These are phyloP conservation scores for Cephalotrichum gorgonifer DNA, from an alignment of 2,329 filamentous ascomycete species.

Conservation along the genomic window DNA sequence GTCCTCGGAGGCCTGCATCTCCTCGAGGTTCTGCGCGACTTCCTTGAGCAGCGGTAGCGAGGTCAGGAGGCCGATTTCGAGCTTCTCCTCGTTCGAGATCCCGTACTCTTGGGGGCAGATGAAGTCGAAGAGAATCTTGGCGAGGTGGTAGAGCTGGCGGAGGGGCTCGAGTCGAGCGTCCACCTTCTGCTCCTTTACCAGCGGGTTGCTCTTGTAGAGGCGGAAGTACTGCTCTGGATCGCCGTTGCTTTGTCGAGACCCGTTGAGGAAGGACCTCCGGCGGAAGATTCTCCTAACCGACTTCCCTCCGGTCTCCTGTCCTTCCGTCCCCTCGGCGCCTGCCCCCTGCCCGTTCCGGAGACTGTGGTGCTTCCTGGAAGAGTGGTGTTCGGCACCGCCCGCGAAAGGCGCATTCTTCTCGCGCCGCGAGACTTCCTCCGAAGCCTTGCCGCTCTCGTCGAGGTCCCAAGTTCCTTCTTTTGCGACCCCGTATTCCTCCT, in stretches of 20 bases:
- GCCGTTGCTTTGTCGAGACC: slow-evolving; percentile 35
- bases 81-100: slow-evolving; percentile 88
- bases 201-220: slow-evolving; percentile 67
- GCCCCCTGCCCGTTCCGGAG: background rate
- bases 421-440: slow-evolving; percentile 24
- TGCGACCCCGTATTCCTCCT: slow-evolving; percentile 50
- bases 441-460: slow-evolving; percentile 24
- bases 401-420: slow-evolving; percentile 15
- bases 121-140: slow-evolving; percentile 95
- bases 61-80: slow-evolving; percentile 94
- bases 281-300: slow-evolving; percentile 44
- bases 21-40: slow-evolving; percentile 92
- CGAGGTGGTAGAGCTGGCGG: slow-evolving; percentile 83
- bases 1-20: slow-evolving; percentile 89
- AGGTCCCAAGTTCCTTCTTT: slow-evolving; percentile 28
- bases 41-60: slow-evolving; percentile 90
- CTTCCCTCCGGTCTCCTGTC: background rate
- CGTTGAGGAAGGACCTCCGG: slow-evolving; percentile 49
- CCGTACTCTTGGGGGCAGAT: slow-evolving; percentile 98
- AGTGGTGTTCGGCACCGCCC: slow-evolving; percentile 8
- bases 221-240: slow-evolving; percentile 75
- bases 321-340: background rate
- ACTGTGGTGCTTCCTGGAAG: slow-evolving; percentile 17
- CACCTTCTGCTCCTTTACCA: slow-evolving; percentile 58
- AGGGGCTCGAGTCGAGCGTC: slow-evolving; percentile 81